A percentile compares a stretch with the other conserved stretches of the same genome.
Evolutionary conservation across 768 basidiomycete genomes (phyloP).

Genomic region (Serpula lacrymans): DNA sequence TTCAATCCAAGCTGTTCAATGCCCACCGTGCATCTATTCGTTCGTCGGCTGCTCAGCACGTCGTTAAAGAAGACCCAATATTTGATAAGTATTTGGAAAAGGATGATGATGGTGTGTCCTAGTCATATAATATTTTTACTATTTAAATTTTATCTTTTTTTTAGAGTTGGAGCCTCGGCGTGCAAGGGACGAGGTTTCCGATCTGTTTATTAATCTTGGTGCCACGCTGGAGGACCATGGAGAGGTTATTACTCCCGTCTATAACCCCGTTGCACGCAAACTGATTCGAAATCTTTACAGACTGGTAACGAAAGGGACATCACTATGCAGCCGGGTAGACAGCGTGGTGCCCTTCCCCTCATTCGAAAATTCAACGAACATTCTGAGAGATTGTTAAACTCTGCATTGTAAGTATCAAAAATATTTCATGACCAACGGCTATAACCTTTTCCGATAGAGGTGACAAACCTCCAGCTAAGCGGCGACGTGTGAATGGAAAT

Average conservation of each 20-base stretch:
- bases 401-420: conserved; percentile 59
- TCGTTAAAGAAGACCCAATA: conserved; percentile 87
- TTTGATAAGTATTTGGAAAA: conserved; percentile 96
- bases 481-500: conserved; percentile 45
- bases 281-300: conserved; percentile 36
- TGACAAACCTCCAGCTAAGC: conserved; percentile 56
- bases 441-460: conserved; percentile 36
- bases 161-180: conserved; percentile 77
- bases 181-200: conserved; percentile 60
- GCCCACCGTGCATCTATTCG: conserved; percentile 91
- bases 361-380: conserved; percentile 99
- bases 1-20: conserved; percentile 94
- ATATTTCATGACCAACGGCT: conserved; percentile 3
- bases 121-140: not conserved
- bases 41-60: conserved; percentile 77
- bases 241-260: conserved; percentile 48
- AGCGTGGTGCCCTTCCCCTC: conserved; percentile 82
- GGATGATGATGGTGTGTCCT: conserved; percentile 81
- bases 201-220: conserved; percentile 78
- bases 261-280: not conserved
- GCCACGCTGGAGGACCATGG: conserved; percentile 91
- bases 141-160: not conserved
- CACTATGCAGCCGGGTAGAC: conserved; percentile 94
- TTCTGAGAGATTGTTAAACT: conserved; percentile 82
- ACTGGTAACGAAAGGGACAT: conserved; percentile 86